These are phyloP conservation scores for Epithele typhae DNA, from an alignment of 768 basidiomycete genomes.

Conservation along the genomic window DNA sequence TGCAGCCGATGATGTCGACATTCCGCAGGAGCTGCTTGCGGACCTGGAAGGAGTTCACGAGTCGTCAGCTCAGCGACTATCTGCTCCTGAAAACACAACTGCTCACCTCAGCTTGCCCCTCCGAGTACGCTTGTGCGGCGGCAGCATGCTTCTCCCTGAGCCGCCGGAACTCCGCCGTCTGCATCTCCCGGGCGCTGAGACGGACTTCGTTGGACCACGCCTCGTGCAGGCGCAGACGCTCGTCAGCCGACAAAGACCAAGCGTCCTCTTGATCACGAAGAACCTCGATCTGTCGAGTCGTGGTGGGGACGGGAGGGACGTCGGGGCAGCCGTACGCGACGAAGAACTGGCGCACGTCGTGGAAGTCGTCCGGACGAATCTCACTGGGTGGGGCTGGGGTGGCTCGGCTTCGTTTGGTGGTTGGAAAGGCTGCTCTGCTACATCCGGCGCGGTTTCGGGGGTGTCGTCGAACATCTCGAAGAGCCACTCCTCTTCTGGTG, in stretches of 20 bases:
- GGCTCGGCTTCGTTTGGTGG: too few species aligned
- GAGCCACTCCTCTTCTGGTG: background rate
- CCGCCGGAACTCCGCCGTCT: conserved; percentile 39
- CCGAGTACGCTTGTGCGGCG: conserved; percentile 30
- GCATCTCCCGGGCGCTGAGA: conserved; percentile 22
- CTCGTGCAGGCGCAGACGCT: conserved; percentile 40
- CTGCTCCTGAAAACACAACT: background rate
- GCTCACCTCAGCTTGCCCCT: conserved; percentile 50
- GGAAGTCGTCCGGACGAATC: conserved; percentile 6
- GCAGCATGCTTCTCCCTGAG: conserved; percentile 38
- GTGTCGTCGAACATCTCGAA: background rate
- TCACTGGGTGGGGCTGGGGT: too few species aligned
- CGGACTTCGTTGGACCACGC: conserved; percentile 47
- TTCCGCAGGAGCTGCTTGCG: conserved; percentile 48
- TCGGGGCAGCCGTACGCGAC: conserved; percentile 28
- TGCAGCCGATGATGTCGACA: conserved; percentile 68
- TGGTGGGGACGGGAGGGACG: conserved; percentile 35
- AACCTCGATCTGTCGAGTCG: conserved; percentile 31
- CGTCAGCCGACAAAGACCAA: conserved; percentile 50
- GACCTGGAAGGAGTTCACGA: conserved; percentile 32
- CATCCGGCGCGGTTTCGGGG: conserved; percentile 7
- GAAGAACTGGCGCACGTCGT: conserved; percentile 24
- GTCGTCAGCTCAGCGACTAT: background rate
- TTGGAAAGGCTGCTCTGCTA: too few species aligned
- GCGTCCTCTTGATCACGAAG: conserved; percentile 38